A percentile compares a stretch with the other conserved stretches of the same genome.
Evolutionary conservation across 179 eudicot genomes (phyloP).

Genomic region (Gypsophila paniculata): DNA sequence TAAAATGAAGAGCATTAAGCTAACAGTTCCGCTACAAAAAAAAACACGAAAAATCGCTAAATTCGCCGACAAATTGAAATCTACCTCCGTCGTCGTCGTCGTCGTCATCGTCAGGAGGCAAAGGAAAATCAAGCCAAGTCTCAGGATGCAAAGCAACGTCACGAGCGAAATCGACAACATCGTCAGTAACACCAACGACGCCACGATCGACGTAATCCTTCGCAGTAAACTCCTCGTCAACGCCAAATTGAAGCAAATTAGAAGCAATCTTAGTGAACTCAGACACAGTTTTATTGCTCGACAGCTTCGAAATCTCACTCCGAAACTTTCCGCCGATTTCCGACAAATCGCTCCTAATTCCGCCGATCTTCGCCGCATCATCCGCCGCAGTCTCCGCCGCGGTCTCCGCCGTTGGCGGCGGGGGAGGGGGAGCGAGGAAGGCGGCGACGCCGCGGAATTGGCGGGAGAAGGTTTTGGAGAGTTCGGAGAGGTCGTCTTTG

Average conservation of each 20-base stretch:
- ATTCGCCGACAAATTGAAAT: neutral
- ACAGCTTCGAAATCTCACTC: constrained; percentile 63
- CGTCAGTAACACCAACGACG: constrained; percentile 72
- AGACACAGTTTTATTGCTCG: constrained; percentile 51
- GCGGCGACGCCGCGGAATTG: constrained; percentile 81
- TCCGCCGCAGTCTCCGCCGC: neutral
- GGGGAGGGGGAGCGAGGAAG: constrained; percentile 69
- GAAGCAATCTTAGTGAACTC: constrained; percentile 73
- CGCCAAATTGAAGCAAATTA: constrained; percentile 49
- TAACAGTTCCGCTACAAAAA: no score
- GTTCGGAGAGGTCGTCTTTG: constrained; percentile 77
- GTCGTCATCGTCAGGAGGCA: constrained; percentile 54
- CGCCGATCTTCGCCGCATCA: constrained; percentile 30
- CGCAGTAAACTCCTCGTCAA: constrained; percentile 41
- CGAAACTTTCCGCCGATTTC: constrained; percentile 61
- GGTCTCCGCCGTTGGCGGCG: neutral
- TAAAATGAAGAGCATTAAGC: neutral
- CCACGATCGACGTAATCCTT: constrained; percentile 34
- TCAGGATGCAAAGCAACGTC: constrained; percentile 76
- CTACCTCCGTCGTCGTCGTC: constrained; percentile 23
- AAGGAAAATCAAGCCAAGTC: constrained; percentile 92
- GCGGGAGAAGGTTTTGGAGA: constrained; percentile 65
- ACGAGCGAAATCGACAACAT: constrained; percentile 67
- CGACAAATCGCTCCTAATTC: constrained; percentile 48
- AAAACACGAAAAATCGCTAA: neutral